Evolutionary conservation across 2,329 filamentous ascomycete genomes (phyloP).

Genomic region (Cytospora schulzeri): DNA sequence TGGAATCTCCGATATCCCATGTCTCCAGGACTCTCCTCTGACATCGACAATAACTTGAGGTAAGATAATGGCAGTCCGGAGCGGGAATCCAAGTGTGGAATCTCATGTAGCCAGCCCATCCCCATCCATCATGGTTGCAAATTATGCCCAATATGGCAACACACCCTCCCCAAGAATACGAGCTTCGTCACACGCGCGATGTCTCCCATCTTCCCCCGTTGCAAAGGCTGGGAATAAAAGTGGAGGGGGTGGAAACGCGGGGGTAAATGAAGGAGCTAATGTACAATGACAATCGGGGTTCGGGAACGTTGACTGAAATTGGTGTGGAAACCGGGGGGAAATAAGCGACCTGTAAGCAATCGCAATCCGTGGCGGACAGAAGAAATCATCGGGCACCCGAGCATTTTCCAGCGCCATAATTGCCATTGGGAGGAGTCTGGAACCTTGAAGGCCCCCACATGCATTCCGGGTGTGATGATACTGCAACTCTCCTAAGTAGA

Average conservation of each 20-base stretch:
- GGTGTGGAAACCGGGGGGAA: neutral
- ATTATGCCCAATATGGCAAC: neutral
- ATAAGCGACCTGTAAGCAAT: neutral
- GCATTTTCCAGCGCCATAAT: neutral
- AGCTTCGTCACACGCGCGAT: neutral
- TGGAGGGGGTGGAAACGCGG: neutral
- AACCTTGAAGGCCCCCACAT: neutral
- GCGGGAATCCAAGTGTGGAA: neutral
- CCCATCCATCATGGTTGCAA: too few species aligned
- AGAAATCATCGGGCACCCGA: neutral
- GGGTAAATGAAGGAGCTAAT: neutral
- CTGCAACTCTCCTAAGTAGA: too few species aligned
- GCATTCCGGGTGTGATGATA: constrained; percentile 13
- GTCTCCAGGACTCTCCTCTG: neutral
- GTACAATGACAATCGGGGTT: constrained; percentile 4
- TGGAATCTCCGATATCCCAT: neutral
- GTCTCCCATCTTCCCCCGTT: neutral
- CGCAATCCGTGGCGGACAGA: neutral
- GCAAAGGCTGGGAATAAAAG: neutral
- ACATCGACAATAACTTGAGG: neutral
- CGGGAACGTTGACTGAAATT: neutral
- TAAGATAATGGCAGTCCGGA: neutral
- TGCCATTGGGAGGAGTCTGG: neutral
- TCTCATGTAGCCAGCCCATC: neutral
- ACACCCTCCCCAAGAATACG: constrained; percentile 19